phyloP scores from a whole-genome alignment of 2,329 filamentous ascomycete species.

The Cadophora luteo-olivacea region DNA sequence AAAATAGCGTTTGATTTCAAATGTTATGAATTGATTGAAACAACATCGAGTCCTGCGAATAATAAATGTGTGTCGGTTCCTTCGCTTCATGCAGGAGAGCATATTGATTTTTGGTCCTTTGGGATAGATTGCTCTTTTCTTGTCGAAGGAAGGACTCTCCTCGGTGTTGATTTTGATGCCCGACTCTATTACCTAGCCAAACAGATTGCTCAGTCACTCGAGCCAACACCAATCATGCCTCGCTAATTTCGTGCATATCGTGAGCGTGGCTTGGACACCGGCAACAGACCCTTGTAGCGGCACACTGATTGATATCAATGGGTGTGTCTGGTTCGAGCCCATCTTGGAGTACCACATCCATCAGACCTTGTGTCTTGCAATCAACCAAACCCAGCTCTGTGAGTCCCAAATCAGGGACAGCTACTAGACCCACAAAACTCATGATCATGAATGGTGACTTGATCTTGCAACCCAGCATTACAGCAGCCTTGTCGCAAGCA shows the following conservation, averaged over 20 bases:
- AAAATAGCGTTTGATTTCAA: not conserved
- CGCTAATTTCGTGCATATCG: conserved; percentile 21
- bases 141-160: not conserved
- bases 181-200: too few relatives aligned
- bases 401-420: conserved; percentile 35
- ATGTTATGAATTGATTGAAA: too few relatives aligned
- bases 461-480: conserved; percentile 32
- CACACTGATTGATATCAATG: not conserved
- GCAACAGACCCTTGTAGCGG: conserved; percentile 25
- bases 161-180: not conserved
- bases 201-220: too few relatives aligned
- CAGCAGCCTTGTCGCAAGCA: conserved; percentile 28
- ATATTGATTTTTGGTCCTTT: not conserved
- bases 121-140: not conserved
- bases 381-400: conserved; percentile 35
- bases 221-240: not conserved
- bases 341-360: conserved; percentile 26
- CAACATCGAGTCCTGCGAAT: too few relatives aligned
- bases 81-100: not conserved
- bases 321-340: not conserved
- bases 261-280: conserved; percentile 29
- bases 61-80: not conserved
- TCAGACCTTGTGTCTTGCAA: conserved; percentile 29
- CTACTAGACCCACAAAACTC: conserved; percentile 36
- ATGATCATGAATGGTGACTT: conserved; percentile 39